Evolutionary conservation across 1,139 yeast genomes (phyloP).

Genomic region (Arxiozyma bovina): DNA sequence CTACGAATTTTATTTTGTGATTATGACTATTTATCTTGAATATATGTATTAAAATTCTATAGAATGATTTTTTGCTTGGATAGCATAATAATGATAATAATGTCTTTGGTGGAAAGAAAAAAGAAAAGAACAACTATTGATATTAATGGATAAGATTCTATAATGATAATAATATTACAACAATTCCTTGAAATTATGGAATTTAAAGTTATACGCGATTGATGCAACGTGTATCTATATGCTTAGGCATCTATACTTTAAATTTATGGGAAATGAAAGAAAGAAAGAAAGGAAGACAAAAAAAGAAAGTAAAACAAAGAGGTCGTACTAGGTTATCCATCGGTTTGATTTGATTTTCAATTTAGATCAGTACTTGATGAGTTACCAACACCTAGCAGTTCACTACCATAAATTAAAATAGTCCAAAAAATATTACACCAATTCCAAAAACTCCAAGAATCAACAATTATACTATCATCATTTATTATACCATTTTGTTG

Average conservation of each 20-base stretch:
- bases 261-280: neutral
- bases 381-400: constrained; percentile 34
- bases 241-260: no score
- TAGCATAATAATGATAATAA: neutral
- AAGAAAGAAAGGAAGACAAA: neutral
- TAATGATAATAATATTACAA: neutral
- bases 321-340: neutral
- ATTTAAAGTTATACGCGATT: neutral
- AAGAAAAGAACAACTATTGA: neutral
- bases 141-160: no score
- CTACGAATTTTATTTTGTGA: no score
- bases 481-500: constrained; percentile 1
- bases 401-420: constrained; percentile 68
- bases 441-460: constrained; percentile 92
- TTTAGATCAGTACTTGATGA: constrained; percentile 2
- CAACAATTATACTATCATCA: constrained; percentile 38
- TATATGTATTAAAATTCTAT: neutral
- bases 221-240: neutral
- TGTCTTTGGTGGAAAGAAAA: no score
- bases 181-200: neutral
- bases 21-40: no score
- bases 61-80: neutral
- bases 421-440: constrained; percentile 87
- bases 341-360: neutral
- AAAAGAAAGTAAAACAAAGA: no score